Base-by-base conservation (phyloP, 306 rosid species). In the Trichosanthes cucumerina region DNA sequence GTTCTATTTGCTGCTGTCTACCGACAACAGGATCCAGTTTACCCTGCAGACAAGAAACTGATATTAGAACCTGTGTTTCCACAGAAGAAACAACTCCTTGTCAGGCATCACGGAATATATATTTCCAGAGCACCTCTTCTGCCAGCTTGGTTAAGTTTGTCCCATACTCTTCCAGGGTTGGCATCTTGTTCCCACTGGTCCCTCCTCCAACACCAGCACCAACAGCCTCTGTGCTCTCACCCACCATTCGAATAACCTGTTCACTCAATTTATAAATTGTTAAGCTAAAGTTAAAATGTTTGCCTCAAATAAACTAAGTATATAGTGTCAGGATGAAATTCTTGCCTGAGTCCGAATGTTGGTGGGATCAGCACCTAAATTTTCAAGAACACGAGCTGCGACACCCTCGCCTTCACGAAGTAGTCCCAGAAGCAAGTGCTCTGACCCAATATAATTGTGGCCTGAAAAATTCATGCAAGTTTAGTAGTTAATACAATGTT, bases 351-450 rank as follows among this genome's bases (percentile, higher is more conserved):
- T 90, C 33, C 97, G 96, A 60, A 94, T 94, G 82, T 92, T 94
- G 54, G 89, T 82, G 12, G 97, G 98, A 63, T 95, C 98, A 70
- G 97, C 98, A 83, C 97, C 98, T 77, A 95, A 83, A 79, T 87
- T 95, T 82, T 95, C 98, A 80, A 95, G 97, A 80, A 92, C 98
- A 71, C 98, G 95, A 41, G 97, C 97, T 33, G 98, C 98, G 39
- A 95, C 98, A 53, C 98, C 97, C 79, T 95, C 97, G 23, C 98
- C 97, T 85, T 95, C 98, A 57, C 98, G 93, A 65, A 95, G 98
- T 71, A 95, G 88, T 80, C 98, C 98, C 75, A 95, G 83, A 74
- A 95, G 98, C 93, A 95, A 87, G 89, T 95, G 98, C 84, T 95
- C 98, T 3, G 98, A 89, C 78, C 97, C 98, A 80, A 94, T 94